Conservation (phyloP, 2,329 filamentous ascomycete species). For the Penicillium sp. region DNA sequence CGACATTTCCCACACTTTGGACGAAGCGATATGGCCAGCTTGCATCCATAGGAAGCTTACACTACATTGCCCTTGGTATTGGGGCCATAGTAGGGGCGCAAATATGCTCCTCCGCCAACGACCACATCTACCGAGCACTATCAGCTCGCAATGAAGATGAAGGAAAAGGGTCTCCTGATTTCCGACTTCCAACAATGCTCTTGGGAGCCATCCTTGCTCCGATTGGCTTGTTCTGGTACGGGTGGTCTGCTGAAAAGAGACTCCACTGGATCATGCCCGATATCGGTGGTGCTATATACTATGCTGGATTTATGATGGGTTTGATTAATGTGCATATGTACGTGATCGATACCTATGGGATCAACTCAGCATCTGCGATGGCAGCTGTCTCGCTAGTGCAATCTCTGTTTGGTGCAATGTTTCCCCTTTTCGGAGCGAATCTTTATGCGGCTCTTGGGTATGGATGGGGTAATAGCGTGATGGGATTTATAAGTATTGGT, state of each 20-base stretch:
- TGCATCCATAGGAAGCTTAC: conserved; percentile 55
- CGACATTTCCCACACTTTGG: conserved; percentile 32
- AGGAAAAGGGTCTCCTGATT: conserved; percentile 50
- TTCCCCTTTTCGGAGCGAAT: neutral
- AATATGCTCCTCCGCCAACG: conserved; percentile 45
- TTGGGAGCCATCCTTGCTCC: conserved; percentile 52
- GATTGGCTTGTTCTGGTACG: conserved; percentile 53
- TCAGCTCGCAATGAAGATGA: conserved; percentile 45
- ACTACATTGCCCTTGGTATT: conserved; percentile 60
- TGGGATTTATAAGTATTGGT: neutral
- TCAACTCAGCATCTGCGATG: conserved; percentile 29
- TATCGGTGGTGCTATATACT: conserved; percentile 49
- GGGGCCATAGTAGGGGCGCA: conserved; percentile 58
- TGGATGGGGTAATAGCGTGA: neutral
- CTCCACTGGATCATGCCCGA: conserved; percentile 53
- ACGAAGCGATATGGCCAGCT: conserved; percentile 48
- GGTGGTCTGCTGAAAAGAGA: conserved; percentile 49
- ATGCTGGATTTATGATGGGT: conserved; percentile 40
- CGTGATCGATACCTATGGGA: conserved; percentile 30
- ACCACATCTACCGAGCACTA: conserved; percentile 45
- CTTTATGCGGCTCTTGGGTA: neutral
- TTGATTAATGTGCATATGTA: conserved; percentile 41
- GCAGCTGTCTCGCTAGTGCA: conserved; percentile 25
- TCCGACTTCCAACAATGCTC: conserved; percentile 59
- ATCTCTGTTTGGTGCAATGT: conserved; percentile 8